Evolutionary conservation across 108 stramenopile genomes (phyloP), one percentile per base, ranked within the genome.

Genomic region (Nannochloropsis granulata): DNA sequence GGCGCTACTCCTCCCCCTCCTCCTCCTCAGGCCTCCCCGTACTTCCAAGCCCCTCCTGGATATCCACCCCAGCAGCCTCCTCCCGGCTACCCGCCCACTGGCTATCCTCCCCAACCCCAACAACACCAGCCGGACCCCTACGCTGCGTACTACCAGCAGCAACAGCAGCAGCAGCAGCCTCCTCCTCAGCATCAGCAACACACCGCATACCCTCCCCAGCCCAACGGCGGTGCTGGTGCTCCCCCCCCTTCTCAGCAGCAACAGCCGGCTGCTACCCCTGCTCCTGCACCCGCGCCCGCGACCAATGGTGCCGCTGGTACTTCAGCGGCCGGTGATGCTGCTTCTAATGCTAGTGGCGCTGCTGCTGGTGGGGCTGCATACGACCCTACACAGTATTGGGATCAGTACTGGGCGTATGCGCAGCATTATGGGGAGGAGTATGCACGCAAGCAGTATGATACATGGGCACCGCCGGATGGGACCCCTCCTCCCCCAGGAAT

Each of bases 391-490:
- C 81, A 85, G 26, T 85, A 80, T 21, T 80, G 44, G 12, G 86
- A 89, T 44, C 88, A 89, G 84, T 90, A 87, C 84, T 90, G 90
- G 90, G 86, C 87, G 87, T 90, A 90, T 42, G 90, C 90, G 16
- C 87, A 87, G 46, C 89, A 90, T 87, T 90, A 90, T 81, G 90
- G 90, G 25, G 90, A 90, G 44, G 88, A 87, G 25, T 89, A 87
- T 24, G 90, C 90, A 16, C 90, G 90, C 44, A 84, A 88, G 16
- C 89, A 90, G 24, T 90, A 90, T 24, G 87, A 85, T 13, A 87
- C 90, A 14, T 90, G 88, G 88, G 86, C 90, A 13, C 90, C 90
- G 24, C 90, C 90, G 12, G 88, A 81, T 13, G 90, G 90, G 2
- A 90, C 90, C 12, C 90, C 86, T 13, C 90, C 90, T 81, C 90